phyloP scores from a whole-genome alignment of 768 basidiomycete species.

The Coprinellus aureogranulatus region DNA sequence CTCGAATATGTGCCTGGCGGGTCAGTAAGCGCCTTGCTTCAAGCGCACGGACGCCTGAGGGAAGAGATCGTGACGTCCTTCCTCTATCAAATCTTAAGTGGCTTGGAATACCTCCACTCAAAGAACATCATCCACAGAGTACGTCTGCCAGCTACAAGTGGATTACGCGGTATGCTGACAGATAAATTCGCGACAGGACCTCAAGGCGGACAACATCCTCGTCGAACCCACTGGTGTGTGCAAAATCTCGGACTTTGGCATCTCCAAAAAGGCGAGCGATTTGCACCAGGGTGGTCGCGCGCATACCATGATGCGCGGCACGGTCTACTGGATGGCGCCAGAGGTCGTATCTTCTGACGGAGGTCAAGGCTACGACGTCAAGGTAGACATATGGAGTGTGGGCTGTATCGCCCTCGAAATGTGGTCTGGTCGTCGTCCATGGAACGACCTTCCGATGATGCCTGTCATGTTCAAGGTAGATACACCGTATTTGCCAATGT shows the following conservation, averaged over 20 bases:
- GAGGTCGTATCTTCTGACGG: slow-evolving; percentile 70
- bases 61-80: slow-evolving; percentile 92
- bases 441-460: slow-evolving; percentile 69
- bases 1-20: slow-evolving; percentile 99
- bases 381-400: slow-evolving; percentile 94
- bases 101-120: slow-evolving; percentile 86
- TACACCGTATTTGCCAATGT: no score
- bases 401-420: slow-evolving; percentile 94
- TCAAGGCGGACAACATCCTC: slow-evolving; percentile 98
- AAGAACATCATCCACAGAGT: slow-evolving; percentile 92
- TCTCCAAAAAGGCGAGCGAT: slow-evolving; percentile 85
- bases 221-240: slow-evolving; percentile 89
- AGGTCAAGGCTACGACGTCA: slow-evolving; percentile 81
- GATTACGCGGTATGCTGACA: slow-evolving; percentile 3
- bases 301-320: slow-evolving; percentile 81
- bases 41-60: slow-evolving; percentile 89
- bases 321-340: slow-evolving; percentile 96
- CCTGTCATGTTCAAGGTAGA: slow-evolving; percentile 82
- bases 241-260: slow-evolving; percentile 98
- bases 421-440: slow-evolving; percentile 91
- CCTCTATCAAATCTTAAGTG: slow-evolving; percentile 83
- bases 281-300: slow-evolving; percentile 46
- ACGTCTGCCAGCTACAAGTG: slow-evolving; percentile 17
- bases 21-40: slow-evolving; percentile 85
- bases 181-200: slow-evolving; percentile 55